These are phyloP conservation scores for Cyberlindnera mississippiensis DNA, from an alignment of 805 yeast species.

Conservation along the genomic window DNA sequence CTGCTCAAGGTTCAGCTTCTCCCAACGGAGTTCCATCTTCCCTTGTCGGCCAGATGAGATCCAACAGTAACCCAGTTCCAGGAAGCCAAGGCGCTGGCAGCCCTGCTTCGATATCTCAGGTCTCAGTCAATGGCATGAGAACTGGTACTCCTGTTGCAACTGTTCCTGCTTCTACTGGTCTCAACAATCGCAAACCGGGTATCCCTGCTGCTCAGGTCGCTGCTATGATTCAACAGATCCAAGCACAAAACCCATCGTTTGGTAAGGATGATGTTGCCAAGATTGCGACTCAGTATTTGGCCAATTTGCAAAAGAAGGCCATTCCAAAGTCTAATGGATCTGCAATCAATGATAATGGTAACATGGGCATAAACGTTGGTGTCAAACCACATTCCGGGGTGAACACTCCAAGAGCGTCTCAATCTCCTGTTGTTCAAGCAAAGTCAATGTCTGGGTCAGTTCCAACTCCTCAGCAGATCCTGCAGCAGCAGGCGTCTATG, in stretches of 20 bases:
- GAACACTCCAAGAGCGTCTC: slow-evolving; percentile 7
- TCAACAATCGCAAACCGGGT: slow-evolving; percentile 16
- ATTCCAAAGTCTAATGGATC: slow-evolving; percentile 19
- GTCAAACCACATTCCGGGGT: slow-evolving; percentile 4
- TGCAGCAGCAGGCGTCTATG: slow-evolving; percentile 32
- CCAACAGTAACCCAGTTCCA: slow-evolving; percentile 22
- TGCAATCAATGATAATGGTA: not conserved
- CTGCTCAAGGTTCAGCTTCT: slow-evolving; percentile 16
- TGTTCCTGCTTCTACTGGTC: slow-evolving; percentile 2
- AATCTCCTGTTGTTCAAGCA: slow-evolving; percentile 12
- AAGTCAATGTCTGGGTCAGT: slow-evolving; percentile 13
- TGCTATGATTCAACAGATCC: slow-evolving; percentile 60
- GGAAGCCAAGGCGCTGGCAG: slow-evolving; percentile 11
- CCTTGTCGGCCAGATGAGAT: slow-evolving; percentile 13
- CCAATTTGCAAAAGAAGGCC: slow-evolving; percentile 43
- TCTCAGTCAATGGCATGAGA: slow-evolving; percentile 3
- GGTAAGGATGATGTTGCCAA: slow-evolving; percentile 62
- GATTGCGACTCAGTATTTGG: slow-evolving; percentile 60
- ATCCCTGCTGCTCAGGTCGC: slow-evolving; percentile 63
- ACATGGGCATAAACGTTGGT: not conserved
- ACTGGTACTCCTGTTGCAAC: slow-evolving; percentile 8
- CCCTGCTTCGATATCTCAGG: slow-evolving; percentile 9
- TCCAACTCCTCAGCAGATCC: slow-evolving; percentile 40
- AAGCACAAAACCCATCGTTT: slow-evolving; percentile 59
- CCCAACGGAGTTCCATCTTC: slow-evolving; percentile 15